Evolutionary conservation across 225 moss, liverwort and hornwort species (phyloP).

Genomic region (Antitrichia curtipendula): DNA sequence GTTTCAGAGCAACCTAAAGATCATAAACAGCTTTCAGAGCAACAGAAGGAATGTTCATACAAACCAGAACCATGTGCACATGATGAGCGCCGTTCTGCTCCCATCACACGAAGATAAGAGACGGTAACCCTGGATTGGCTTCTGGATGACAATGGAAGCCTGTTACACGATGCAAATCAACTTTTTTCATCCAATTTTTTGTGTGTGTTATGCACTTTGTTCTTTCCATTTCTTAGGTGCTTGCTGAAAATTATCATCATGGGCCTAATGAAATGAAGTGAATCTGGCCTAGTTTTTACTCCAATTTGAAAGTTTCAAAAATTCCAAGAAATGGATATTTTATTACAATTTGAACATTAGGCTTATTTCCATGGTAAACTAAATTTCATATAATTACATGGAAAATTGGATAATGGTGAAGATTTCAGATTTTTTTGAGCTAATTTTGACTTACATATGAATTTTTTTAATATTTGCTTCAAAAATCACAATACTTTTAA

Average conservation of each 20-base stretch:
- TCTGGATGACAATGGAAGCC: neutral
- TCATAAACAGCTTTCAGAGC: neutral
- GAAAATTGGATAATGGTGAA: no score
- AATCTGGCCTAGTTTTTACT: no score
- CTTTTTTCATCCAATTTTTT: neutral
- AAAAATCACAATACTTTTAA: neutral
- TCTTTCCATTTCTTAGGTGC: neutral
- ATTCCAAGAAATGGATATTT: rapidly evolving
- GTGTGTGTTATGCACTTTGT: neutral
- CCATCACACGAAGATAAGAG: no score
- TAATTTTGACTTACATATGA: rapidly evolving
- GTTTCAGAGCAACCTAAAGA: neutral
- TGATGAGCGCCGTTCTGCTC: neutral
- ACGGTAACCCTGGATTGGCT: neutral
- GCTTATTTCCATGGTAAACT: no score
- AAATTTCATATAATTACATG: rapidly evolving
- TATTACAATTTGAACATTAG: neutral
- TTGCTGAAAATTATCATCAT: neutral
- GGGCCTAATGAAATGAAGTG: neutral
- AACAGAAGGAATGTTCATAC: neutral
- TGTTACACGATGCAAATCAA: neutral
- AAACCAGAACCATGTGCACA: neutral
- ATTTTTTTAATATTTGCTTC: no score
- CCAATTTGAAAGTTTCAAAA: no score
- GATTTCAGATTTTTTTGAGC: neutral